Base-by-base conservation (phyloP, 192 early-diverging fungal genomes). In the Entomortierella chlamydospora region DNA sequence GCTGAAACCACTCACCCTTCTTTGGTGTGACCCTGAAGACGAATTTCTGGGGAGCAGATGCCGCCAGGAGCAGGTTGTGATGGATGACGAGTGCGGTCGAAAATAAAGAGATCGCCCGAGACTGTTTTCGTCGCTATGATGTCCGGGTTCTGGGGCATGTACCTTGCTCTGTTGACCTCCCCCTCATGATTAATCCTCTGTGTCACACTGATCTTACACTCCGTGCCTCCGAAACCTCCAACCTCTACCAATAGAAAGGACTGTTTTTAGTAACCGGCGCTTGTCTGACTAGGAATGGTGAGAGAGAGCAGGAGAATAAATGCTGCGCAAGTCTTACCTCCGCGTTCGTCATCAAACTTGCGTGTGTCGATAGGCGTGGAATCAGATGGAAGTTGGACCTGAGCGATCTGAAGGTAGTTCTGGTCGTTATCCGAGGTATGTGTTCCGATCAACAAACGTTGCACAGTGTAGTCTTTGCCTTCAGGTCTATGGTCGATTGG, bases 171-270 rank as follows among this genome's bases (percentile, higher is more conserved):
- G 85, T 99, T 99, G 57, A 98, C 95, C 84, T 99, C 98, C 59
- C 96, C 96, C 43, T 98, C 96, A 65, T 99, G 98, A 67, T 93
- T 91, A 82, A 99, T 99, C 33, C 91, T 92, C 85, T 99, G 98
- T 49, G 90, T 94, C 62, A 98, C 80, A 31, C 73, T 81, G 60
- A 84, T 94, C 73, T 93, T 92, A 85, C 90, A 93, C 73, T 95
- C 92, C 12, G 92, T 87, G 28, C 90, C 91, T 60, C 93, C 93
- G 70, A 93, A 94, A 10, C 91, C 92, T 34, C 94, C 94, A 26
- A 91, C 79, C 85, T 95, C 93, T 90, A 74, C 28, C 37, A 52
- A 31, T 25, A 11, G 51, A 50, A 30, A 31, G 18, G 4, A 28
- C 47, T 2, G 9, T 15, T 49, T 37, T 30, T 62, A 29, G 37